A percentile compares a stretch with the other conserved stretches of the same genome.
phyloP scores from a whole-genome alignment of 2,329 filamentous ascomycete species.

The Colletotrichum spinosum region DNA sequence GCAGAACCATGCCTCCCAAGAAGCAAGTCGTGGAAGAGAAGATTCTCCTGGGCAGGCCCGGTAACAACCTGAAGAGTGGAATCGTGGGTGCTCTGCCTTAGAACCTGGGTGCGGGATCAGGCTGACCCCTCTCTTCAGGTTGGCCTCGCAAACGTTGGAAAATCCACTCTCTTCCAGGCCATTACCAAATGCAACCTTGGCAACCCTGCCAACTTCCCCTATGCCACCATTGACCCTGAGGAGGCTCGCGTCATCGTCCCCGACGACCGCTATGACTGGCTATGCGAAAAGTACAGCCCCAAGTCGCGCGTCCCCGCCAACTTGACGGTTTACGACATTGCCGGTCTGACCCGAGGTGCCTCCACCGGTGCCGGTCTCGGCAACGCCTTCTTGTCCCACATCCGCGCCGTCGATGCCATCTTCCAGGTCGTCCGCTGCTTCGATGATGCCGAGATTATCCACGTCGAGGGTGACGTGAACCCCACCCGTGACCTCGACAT shows the following conservation, averaged over 20 bases:
- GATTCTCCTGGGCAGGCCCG: slow-evolving; percentile 93
- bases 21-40: slow-evolving; percentile 94
- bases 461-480: slow-evolving; percentile 99
- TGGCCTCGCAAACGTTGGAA: slow-evolving; percentile 98
- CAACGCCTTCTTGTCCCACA: slow-evolving; percentile 98
- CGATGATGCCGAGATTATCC: slow-evolving; percentile 99
- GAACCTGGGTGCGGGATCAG: slow-evolving; percentile 48
- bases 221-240: slow-evolving; percentile 98
- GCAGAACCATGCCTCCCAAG: slow-evolving; percentile 92
- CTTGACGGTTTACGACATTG: slow-evolving; percentile 98
- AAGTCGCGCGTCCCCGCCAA: slow-evolving; percentile 98
- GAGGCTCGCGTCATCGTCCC: slow-evolving; percentile 97
- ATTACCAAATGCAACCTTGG: slow-evolving; percentile 98
- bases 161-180: slow-evolving; percentile 99
- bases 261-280: slow-evolving; percentile 95
- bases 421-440: slow-evolving; percentile 98
- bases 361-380: slow-evolving; percentile 98
- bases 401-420: slow-evolving; percentile 97
- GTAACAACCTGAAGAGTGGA: slow-evolving; percentile 98
- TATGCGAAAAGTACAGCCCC: slow-evolving; percentile 95
- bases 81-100: slow-evolving; percentile 75
- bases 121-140: slow-evolving; percentile 69
- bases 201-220: slow-evolving; percentile 99
- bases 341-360: slow-evolving; percentile 93
- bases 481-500: slow-evolving; percentile 94